Conservation (phyloP, 441 rosid species). For the Sinapis alba region DNA sequence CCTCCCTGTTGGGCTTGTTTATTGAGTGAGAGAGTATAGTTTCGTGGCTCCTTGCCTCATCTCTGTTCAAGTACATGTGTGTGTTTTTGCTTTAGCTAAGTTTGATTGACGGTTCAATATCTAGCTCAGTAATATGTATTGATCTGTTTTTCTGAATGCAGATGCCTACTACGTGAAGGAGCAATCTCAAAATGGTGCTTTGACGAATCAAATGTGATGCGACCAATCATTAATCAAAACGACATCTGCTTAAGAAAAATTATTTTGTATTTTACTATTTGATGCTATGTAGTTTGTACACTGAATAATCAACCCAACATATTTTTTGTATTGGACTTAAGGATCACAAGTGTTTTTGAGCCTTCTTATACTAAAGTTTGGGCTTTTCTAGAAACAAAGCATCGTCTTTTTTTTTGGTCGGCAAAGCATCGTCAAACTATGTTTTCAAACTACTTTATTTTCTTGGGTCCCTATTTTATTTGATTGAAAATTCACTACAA, state of each 20-base stretch:
- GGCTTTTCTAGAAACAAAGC: background rate
- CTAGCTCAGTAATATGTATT: background rate
- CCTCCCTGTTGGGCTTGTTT: background rate
- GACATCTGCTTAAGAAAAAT: background rate
- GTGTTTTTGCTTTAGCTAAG: background rate
- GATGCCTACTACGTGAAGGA: background rate
- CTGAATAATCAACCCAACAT: background rate
- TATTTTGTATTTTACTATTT: background rate
- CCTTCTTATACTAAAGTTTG: background rate
- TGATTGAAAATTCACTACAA: background rate
- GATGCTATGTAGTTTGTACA: background rate
- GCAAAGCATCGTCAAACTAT: background rate
- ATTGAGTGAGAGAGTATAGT: background rate
- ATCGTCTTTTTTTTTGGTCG: no score
- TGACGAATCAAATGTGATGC: background rate
- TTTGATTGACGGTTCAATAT: background rate
- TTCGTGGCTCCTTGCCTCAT: background rate
- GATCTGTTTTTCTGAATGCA: background rate
- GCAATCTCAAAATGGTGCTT: background rate
- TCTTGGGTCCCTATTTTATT: no score
- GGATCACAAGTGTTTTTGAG: background rate
- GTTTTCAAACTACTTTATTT: background rate
- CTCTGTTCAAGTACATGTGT: background rate
- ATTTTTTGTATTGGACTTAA: background rate
- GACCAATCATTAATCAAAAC: background rate